Evolutionary conservation across 345 rosid genomes (phyloP).

Genomic region (Brassica incana): DNA sequence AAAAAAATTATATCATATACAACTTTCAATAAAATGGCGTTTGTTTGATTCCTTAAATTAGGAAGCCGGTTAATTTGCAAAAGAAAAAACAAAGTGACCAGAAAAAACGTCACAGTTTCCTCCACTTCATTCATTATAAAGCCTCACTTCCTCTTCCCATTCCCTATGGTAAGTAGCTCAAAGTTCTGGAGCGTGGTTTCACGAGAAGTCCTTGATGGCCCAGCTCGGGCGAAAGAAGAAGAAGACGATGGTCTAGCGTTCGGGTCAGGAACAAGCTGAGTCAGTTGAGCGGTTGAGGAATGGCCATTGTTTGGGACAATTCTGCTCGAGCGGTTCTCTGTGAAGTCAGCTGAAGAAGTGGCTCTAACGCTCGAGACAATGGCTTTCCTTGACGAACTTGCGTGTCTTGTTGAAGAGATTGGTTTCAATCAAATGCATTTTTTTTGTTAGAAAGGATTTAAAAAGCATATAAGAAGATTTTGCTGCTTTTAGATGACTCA

Average conservation of each 20-base stretch:
- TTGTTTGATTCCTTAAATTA: slow-evolving; percentile 27
- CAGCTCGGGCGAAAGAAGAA: slow-evolving; percentile 60
- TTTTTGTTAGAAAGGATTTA: slow-evolving; percentile 15
- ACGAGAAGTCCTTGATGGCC: slow-evolving; percentile 52
- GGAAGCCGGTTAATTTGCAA: slow-evolving; percentile 17
- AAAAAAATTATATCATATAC: slow-evolving; percentile 8
- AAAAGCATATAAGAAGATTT: slow-evolving; percentile 3
- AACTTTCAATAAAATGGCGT: slow-evolving; percentile 25
- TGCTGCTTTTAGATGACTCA: slow-evolving; percentile 35
- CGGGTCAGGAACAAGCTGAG: slow-evolving; percentile 65
- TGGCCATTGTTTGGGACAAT: slow-evolving; percentile 62
- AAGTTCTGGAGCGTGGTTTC: slow-evolving; percentile 70
- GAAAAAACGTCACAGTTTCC: slow-evolving; percentile 22
- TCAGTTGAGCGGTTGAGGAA: slow-evolving; percentile 64
- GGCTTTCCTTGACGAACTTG: slow-evolving; percentile 76
- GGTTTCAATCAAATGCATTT: slow-evolving; percentile 41
- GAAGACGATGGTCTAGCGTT: slow-evolving; percentile 44
- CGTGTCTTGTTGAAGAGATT: slow-evolving; percentile 68
- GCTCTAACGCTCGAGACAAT: slow-evolving; percentile 59
- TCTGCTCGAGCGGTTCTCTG: slow-evolving; percentile 66
- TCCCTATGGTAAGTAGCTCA: slow-evolving; percentile 78
- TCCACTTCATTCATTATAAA: slow-evolving; percentile 2
- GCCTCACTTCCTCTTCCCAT: slow-evolving; percentile 44
- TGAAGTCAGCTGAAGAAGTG: slow-evolving; percentile 78
- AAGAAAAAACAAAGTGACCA: slow-evolving; percentile 21